Percentiles rank a stretch among this genome's conserved stretches.
phyloP scores from a whole-genome alignment of 805 yeast genomes.

The Lipomyces spencermartinsiae region DNA sequence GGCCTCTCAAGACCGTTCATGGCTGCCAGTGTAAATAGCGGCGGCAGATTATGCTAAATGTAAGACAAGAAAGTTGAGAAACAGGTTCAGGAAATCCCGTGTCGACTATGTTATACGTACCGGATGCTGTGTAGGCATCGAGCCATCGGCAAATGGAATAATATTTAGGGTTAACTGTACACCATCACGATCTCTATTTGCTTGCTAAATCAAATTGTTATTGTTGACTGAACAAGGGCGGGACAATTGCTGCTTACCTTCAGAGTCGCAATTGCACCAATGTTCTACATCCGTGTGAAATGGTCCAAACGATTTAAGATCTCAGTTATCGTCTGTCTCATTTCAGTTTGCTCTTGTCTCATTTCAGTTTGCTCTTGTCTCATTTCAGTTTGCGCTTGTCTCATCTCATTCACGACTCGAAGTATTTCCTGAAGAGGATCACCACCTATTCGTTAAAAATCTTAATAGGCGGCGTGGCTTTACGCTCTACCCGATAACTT shows the following conservation, averaged over 20 bases:
- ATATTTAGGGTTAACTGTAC: not conserved
- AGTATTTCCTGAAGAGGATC: constrained; percentile 3
- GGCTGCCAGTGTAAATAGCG: not conserved
- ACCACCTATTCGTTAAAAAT: not conserved
- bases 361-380: not conserved
- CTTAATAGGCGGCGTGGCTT: not conserved
- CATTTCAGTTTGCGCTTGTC: not conserved
- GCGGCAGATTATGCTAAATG: too few relatives aligned
- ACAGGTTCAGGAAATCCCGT: not conserved
- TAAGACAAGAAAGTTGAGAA: constrained; percentile 2
- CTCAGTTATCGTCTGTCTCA: too few relatives aligned
- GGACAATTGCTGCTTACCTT: not conserved
- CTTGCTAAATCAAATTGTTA: not conserved
- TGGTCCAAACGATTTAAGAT: not conserved
- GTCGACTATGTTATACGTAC: not conserved
- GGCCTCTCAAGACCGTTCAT: not conserved
- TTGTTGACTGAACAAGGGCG: not conserved
- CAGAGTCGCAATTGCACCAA: not conserved
- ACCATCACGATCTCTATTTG: not conserved
- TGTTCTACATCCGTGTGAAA: not conserved
- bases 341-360: too few relatives aligned
- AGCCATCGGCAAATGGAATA: constrained; percentile 7
- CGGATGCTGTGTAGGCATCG: constrained; percentile 1
- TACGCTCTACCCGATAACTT: not conserved
- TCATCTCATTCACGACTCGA: not conserved